These are phyloP conservation scores for Dioscorea alata DNA, from an alignment of 106 monocot species.

Conservation along the genomic window DNA sequence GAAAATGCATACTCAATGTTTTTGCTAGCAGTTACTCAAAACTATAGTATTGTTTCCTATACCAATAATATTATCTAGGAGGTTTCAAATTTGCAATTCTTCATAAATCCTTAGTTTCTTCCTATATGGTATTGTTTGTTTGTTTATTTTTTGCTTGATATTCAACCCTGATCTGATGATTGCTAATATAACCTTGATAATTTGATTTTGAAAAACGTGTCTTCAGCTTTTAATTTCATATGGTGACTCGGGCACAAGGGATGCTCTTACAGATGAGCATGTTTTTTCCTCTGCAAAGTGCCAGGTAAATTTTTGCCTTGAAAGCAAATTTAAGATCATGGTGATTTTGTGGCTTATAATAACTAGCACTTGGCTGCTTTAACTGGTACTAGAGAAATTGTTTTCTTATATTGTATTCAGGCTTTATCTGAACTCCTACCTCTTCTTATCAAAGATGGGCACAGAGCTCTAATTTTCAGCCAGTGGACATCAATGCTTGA, in stretches of 20 bases:
- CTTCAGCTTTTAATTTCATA: slow-evolving; percentile 81
- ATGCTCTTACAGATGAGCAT: slow-evolving; percentile 63
- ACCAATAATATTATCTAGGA: too few species aligned
- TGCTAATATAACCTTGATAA: too few species aligned
- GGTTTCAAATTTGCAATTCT: too few species aligned
- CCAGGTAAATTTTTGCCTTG: slow-evolving; percentile 36
- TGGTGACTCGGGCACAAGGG: slow-evolving; percentile 43
- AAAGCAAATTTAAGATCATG: background rate
- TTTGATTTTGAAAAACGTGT: background rate
- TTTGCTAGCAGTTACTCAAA: too few species aligned
- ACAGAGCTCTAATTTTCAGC: slow-evolving; percentile 93
- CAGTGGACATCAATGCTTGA: slow-evolving; percentile 99
- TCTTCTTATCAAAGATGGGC: slow-evolving; percentile 45
- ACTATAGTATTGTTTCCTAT: too few species aligned
- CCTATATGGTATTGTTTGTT: too few species aligned
- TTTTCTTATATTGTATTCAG: slow-evolving; percentile 36
- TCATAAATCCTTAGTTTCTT: too few species aligned
- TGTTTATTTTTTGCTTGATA: too few species aligned
- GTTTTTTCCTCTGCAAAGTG: slow-evolving; percentile 87
- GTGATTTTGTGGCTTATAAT: background rate
- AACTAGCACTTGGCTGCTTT: too few species aligned
- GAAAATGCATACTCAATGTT: too few species aligned
- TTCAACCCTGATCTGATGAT: too few species aligned
- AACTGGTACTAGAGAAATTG: background rate
- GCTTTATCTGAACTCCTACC: slow-evolving; percentile 80